A percentile compares a stretch with the other conserved stretches of the same genome.
Evolutionary conservation across 352 stramenopile species (phyloP).

Genomic region (Globisporangium ultimum): DNA sequence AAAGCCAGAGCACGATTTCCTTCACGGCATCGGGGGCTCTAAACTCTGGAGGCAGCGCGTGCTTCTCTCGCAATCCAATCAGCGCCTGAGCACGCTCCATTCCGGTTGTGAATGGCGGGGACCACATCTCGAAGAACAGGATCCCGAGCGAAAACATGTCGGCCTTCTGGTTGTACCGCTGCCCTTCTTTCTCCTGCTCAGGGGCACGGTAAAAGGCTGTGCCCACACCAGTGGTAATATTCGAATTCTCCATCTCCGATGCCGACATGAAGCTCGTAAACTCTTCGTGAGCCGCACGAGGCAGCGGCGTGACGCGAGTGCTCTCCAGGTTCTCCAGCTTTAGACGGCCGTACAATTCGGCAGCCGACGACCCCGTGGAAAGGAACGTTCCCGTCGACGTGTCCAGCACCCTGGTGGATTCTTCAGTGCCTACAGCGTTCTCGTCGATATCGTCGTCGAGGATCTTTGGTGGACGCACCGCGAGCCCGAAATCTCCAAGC

Average conservation of each 20-base stretch:
- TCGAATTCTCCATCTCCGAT: conserved; percentile 39
- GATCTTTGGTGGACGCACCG: conserved; percentile 72
- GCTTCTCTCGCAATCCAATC: conserved; percentile 67
- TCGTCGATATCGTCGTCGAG: conserved; percentile 44
- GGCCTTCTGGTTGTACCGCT: conserved; percentile 88
- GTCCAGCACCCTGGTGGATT: conserved; percentile 6
- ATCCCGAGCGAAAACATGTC: conserved; percentile 96
- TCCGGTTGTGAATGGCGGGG: conserved; percentile 86
- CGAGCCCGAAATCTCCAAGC: conserved; percentile 94
- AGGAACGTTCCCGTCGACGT: conserved; percentile 25
- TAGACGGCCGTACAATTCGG: conserved; percentile 63
- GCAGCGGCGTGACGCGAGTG: conserved; percentile 31
- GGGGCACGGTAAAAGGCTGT: conserved; percentile 95
- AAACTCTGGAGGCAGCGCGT: conserved; percentile 51
- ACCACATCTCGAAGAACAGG: conserved; percentile 96
- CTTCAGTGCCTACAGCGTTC: conserved; percentile 13
- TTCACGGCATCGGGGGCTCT: conserved; percentile 78
- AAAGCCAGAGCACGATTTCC: conserved; percentile 87
- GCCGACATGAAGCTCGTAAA: conserved; percentile 53
- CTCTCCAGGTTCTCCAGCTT: conserved; percentile 71
- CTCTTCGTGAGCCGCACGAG: conserved; percentile 14
- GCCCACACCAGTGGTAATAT: conserved; percentile 93
- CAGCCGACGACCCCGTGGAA: conserved; percentile 59
- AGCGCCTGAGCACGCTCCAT: conserved; percentile 88
- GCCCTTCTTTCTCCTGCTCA: conserved; percentile 89